Evolutionary conservation across 2,329 filamentous ascomycete species (phyloP).

Genomic region (Colletotrichum spinosum): DNA sequence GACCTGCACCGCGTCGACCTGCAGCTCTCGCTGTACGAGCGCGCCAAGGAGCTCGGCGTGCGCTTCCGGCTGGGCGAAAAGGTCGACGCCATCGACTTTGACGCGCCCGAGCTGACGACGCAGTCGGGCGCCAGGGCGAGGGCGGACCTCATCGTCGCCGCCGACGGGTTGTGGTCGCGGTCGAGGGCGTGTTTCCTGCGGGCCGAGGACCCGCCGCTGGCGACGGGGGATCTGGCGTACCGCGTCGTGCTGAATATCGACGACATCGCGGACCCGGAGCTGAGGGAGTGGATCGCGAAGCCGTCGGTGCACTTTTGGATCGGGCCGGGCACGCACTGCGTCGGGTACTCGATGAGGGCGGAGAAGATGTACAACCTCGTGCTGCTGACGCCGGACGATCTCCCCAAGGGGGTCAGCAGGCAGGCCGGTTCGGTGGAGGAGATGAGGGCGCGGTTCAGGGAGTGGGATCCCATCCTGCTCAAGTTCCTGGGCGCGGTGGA

Average conservation of each 20-base stretch:
- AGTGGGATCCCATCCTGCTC: conserved; percentile 71
- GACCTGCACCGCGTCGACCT: conserved; percentile 73
- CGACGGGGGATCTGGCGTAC: conserved; percentile 75
- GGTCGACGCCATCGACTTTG: conserved; percentile 61
- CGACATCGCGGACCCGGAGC: conserved; percentile 61
- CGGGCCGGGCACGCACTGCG: conserved; percentile 70
- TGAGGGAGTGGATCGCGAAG: conserved; percentile 64
- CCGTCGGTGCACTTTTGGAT: conserved; percentile 71
- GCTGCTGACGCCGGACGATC: conserved; percentile 71
- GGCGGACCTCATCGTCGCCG: conserved; percentile 70
- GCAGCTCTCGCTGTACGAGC: conserved; percentile 63
- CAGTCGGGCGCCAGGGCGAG: conserved; percentile 50
- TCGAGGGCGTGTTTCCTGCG: conserved; percentile 63
- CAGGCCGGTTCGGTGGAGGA: conserved; percentile 67
- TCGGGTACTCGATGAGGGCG: conserved; percentile 70
- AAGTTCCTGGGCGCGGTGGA: conserved; percentile 62
- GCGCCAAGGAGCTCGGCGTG: conserved; percentile 65
- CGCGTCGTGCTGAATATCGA: conserved; percentile 67
- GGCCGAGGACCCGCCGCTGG: conserved; percentile 58
- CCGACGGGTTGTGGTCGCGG: conserved; percentile 73
- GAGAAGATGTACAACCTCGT: conserved; percentile 75
- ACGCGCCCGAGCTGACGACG: conserved; percentile 53
- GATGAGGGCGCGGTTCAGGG: conserved; percentile 68
- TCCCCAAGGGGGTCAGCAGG: conserved; percentile 64
- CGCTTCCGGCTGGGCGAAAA: conserved; percentile 59